phyloP scores from a whole-genome alignment of 805 yeast genomes.

The Metschnikowia santaceciliae region DNA sequence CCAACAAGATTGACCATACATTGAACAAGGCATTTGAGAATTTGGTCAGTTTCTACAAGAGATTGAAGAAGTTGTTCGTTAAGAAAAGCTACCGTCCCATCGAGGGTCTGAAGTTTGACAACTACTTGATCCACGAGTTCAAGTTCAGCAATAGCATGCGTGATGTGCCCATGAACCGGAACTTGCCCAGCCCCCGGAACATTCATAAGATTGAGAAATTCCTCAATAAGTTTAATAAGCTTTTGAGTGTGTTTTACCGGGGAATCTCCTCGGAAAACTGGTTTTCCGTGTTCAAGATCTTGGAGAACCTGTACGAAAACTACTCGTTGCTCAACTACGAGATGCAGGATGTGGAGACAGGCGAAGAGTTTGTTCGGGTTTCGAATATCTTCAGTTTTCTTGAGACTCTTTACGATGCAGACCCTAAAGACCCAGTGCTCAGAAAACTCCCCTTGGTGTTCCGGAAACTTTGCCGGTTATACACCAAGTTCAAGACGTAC shows the following conservation, averaged over 20 bases:
- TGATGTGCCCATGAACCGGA: conserved; percentile 46
- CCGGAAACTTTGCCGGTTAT: conserved; percentile 60
- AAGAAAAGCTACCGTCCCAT: conserved; percentile 66
- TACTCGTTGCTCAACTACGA: conserved; percentile 56
- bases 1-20: conserved; percentile 34
- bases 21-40: conserved; percentile 37
- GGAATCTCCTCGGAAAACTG: conserved; percentile 68
- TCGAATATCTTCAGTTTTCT: conserved; percentile 72
- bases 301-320: conserved; percentile 66
- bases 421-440: conserved; percentile 33
- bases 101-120: conserved; percentile 38
- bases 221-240: conserved; percentile 58
- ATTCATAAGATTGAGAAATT: conserved; percentile 54
- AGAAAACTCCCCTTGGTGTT: conserved; percentile 65
- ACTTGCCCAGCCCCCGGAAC: conserved; percentile 43
- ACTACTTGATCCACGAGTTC: conserved; percentile 37
- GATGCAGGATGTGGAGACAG: conserved; percentile 33
- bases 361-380: conserved; percentile 56
- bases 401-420: conserved; percentile 50
- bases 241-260: conserved; percentile 54
- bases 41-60: conserved; percentile 51
- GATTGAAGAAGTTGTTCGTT: conserved; percentile 64
- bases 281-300: conserved; percentile 66
- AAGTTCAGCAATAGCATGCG: conserved; percentile 37
- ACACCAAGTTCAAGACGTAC: conserved; percentile 61